phyloP scores from a whole-genome alignment of 805 yeast genomes.

The Dipodascus geniculatus region DNA sequence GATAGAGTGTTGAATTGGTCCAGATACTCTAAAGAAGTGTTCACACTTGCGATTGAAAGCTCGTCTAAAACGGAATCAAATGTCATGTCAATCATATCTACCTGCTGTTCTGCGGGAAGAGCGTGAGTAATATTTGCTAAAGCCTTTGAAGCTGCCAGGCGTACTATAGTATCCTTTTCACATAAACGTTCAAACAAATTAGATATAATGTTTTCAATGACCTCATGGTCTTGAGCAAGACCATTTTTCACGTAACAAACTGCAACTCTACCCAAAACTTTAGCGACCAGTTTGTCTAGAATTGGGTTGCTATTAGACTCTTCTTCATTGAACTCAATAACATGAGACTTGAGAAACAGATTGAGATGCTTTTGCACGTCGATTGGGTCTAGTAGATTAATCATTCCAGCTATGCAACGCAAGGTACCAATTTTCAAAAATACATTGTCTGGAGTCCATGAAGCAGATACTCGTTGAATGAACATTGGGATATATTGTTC shows the following conservation, averaged over 20 bases:
- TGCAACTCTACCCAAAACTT: conserved; percentile 32
- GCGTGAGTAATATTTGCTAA: conserved; percentile 36
- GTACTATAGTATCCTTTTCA: conserved; percentile 40
- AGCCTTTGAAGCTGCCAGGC: conserved; percentile 60
- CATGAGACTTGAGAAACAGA: background rate
- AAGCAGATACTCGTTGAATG: conserved; percentile 7
- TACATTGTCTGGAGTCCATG: background rate
- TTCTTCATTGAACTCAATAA: conserved; percentile 3
- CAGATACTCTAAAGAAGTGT: conserved; percentile 1
- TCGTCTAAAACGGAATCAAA: conserved; percentile 16
- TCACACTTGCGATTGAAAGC: background rate
- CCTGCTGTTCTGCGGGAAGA: conserved; percentile 18
- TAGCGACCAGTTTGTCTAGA: conserved; percentile 18
- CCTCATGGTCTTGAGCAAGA: conserved; percentile 7
- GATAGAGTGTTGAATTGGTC: conserved; percentile 23
- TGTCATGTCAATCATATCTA: conserved; percentile 23
- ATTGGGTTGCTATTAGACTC: conserved; percentile 4
- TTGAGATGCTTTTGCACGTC: background rate
- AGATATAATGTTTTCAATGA: conserved; percentile 39
- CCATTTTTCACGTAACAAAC: background rate
- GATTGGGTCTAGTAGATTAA: conserved; percentile 1
- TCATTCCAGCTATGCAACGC: conserved; percentile 30
- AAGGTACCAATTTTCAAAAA: conserved; percentile 28
- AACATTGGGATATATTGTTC: conserved; percentile 22
- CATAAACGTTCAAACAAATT: conserved; percentile 34